These are phyloP conservation scores for Pachysandra terminalis DNA, from an alignment of 164 flowering plant genomes.

Conservation along the genomic window DNA sequence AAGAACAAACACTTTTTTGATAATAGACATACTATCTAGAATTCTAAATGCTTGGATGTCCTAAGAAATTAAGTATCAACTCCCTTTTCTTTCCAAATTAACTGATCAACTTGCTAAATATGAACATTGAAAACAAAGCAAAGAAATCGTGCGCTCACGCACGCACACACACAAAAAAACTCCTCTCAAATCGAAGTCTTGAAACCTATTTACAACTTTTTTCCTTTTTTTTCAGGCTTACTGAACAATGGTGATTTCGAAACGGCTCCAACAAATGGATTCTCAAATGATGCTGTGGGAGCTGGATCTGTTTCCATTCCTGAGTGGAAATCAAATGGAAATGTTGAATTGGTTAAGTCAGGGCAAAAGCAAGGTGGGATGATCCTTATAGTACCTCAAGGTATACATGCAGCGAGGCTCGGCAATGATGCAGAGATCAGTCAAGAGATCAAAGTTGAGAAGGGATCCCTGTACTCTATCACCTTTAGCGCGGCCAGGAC, in stretches of 20 bases:
- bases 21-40: too few relatives aligned
- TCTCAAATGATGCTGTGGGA: slow-evolving; percentile 34
- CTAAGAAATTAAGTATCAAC: too few relatives aligned
- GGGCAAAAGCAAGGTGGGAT: slow-evolving; percentile 91
- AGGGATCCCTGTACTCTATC: slow-evolving; percentile 68
- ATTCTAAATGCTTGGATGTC: too few relatives aligned
- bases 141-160: too few relatives aligned
- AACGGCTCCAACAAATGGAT: slow-evolving; percentile 68
- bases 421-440: slow-evolving; percentile 90
- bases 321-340: slow-evolving; percentile 74
- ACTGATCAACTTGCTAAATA: too few relatives aligned
- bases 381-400: slow-evolving; percentile 91
- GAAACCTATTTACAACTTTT: not conserved
- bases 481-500: slow-evolving; percentile 97
- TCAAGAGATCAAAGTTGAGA: slow-evolving; percentile 78
- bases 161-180: not conserved
- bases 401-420: slow-evolving; percentile 71
- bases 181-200: too few relatives aligned
- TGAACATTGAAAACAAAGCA: too few relatives aligned
- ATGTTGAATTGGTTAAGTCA: slow-evolving; percentile 73
- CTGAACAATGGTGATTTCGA: slow-evolving; percentile 87
- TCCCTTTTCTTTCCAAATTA: too few relatives aligned
- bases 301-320: slow-evolving; percentile 56
- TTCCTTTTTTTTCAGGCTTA: slow-evolving; percentile 39
- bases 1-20: too few relatives aligned